These are phyloP conservation scores for Penicillium maclennaniae DNA, from an alignment of 495 filamentous ascomycete genomes.

Conservation along the genomic window DNA sequence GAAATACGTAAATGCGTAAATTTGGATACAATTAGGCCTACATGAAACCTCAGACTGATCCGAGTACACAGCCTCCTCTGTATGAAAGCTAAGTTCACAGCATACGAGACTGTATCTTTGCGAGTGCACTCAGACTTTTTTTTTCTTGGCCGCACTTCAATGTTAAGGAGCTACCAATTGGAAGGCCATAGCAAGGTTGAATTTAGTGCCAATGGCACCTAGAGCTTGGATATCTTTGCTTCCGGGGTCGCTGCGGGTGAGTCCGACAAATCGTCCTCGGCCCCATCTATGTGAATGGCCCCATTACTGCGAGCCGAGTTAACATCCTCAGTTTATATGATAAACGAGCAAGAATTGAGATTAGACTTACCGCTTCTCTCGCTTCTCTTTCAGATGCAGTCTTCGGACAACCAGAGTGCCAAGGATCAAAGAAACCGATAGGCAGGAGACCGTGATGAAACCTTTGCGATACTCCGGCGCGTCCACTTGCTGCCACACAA, in stretches of 20 bases:
- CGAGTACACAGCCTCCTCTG: neutral
- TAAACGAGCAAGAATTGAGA: neutral
- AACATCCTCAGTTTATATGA: neutral
- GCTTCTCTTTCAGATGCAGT: constrained; percentile 41
- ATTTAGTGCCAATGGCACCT: neutral
- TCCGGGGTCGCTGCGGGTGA: constrained; percentile 1
- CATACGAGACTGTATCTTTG: neutral
- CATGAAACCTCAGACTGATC: neutral
- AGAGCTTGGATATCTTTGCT: constrained; percentile 4
- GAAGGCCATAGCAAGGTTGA: neutral
- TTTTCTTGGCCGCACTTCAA: neutral
- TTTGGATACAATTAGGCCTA: neutral
- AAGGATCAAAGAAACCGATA: constrained; percentile 32
- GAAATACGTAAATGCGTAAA: too few relatives aligned
- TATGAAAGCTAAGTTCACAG: neutral
- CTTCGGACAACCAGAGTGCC: constrained; percentile 22
- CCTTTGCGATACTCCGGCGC: constrained; percentile 47
- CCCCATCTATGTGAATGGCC: neutral
- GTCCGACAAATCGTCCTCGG: constrained; percentile 3
- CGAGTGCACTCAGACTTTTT: neutral
- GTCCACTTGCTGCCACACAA: constrained; percentile 53
- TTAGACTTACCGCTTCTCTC: constrained; percentile 20
- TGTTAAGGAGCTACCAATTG: neutral
- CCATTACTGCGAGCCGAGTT: neutral
- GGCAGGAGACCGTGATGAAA: constrained; percentile 37